A percentile compares a stretch with the other conserved stretches of the same genome.
Evolutionary conservation across 257 asterid species (phyloP).

Genomic region (Plantago ovata): DNA sequence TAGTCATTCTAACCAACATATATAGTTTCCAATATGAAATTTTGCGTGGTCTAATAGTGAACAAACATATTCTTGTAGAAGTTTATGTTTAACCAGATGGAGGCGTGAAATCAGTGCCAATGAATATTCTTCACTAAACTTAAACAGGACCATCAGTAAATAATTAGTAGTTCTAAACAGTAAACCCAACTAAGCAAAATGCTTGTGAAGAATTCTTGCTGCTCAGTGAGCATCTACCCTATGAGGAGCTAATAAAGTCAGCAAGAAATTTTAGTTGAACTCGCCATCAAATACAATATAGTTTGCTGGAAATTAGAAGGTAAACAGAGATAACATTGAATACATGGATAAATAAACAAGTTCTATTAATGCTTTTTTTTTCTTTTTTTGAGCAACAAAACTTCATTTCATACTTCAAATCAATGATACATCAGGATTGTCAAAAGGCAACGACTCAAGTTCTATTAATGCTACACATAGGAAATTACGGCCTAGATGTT

Average conservation of each 20-base stretch:
- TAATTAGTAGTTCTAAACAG: background rate
- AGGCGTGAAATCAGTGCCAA: background rate
- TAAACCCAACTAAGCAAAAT: background rate
- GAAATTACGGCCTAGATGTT: too few species aligned
- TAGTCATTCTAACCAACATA: background rate
- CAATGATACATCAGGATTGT: too few species aligned
- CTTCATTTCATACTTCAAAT: too few species aligned
- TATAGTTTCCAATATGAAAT: background rate
- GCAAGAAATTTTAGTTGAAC: background rate
- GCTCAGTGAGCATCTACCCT: conserved; percentile 3
- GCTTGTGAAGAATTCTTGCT: background rate
- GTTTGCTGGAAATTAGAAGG: too few species aligned
- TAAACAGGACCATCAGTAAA: background rate
- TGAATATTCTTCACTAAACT: conserved; percentile 8
- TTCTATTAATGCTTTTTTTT: too few species aligned
- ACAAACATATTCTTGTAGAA: too few species aligned
- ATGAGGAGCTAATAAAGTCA: background rate
- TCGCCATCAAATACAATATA: background rate
- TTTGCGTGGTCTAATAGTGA: background rate
- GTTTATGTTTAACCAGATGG: background rate
- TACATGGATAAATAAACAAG: too few species aligned
- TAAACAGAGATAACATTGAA: too few species aligned
- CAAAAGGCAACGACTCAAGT: too few species aligned
- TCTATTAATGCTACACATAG: too few species aligned
- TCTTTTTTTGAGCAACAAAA: too few species aligned